Evolutionary conservation across 176 grass and related monocot genomes (phyloP).

Genomic region (Cymbopogon citratus): DNA sequence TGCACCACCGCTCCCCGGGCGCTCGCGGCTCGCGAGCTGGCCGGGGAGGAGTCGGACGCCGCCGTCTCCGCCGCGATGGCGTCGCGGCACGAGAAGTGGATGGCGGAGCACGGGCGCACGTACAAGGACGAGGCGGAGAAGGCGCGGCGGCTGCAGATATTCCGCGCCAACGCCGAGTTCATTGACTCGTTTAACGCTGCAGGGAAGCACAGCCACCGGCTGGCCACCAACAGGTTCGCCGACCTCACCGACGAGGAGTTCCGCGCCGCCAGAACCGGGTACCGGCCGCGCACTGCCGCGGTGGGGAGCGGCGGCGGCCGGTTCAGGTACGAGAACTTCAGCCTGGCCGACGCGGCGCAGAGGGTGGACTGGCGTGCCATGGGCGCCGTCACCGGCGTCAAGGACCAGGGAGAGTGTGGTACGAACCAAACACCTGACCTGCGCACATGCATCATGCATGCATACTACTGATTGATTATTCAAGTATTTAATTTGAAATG

Average conservation of each 20-base stretch:
- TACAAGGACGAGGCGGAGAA: constrained; percentile 50
- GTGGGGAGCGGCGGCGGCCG: background rate
- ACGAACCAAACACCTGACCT: background rate
- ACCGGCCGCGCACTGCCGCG: background rate
- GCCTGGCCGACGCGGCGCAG: constrained; percentile 18
- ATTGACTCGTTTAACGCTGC: constrained; percentile 53
- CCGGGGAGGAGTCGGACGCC: background rate
- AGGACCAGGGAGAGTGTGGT: constrained; percentile 65
- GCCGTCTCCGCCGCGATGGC: background rate
- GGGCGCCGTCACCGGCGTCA: constrained; percentile 64
- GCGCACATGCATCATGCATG: background rate
- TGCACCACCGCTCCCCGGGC: background rate
- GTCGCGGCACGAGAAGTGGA: constrained; percentile 54
- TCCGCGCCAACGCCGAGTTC: constrained; percentile 31
- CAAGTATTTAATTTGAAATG: background rate
- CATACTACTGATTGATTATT: background rate
- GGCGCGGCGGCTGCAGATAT: constrained; percentile 41
- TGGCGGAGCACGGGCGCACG: constrained; percentile 44
- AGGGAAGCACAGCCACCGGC: constrained; percentile 28
- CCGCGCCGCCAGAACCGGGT: constrained; percentile 33
- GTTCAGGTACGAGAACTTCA: constrained; percentile 60
- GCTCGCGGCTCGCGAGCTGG: constrained; percentile 21
- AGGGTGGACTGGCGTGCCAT: constrained; percentile 51
- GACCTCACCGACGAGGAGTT: constrained; percentile 70
- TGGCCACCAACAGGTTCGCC: constrained; percentile 52